Evolutionary conservation across 345 rosid species (phyloP).

Genomic region (Alliaria petiolata): DNA sequence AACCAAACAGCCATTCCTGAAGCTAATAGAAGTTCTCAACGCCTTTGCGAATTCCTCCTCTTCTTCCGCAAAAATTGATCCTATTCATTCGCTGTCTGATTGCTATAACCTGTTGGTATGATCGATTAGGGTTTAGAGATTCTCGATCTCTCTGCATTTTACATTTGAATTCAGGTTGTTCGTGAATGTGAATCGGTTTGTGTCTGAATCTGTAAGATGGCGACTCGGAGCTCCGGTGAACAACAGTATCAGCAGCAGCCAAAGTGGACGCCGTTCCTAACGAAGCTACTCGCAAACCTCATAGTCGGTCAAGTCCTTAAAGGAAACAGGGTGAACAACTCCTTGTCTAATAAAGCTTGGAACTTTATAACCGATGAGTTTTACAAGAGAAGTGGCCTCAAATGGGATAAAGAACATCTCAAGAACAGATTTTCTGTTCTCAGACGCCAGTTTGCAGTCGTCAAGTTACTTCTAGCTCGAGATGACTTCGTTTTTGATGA

Average conservation of each 20-base stretch:
- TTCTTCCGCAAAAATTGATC: neutral
- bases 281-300: constrained; percentile 42
- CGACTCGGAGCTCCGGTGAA: neutral
- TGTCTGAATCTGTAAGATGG: neutral
- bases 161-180: neutral
- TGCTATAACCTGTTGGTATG: neutral
- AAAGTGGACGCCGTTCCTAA: constrained; percentile 41
- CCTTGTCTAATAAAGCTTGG: constrained; percentile 45
- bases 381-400: constrained; percentile 34
- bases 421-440: constrained; percentile 38
- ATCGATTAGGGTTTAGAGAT: neutral
- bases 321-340: constrained; percentile 42
- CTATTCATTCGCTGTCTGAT: neutral
- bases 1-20: neutral
- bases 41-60: neutral
- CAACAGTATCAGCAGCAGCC: too few relatives aligned
- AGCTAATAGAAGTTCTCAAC: neutral
- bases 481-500: constrained; percentile 42
- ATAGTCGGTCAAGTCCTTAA: constrained; percentile 42
- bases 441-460: constrained; percentile 39
- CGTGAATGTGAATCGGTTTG: neutral
- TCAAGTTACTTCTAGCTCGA: constrained; percentile 39
- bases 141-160: neutral
- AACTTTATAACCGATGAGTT: constrained; percentile 38
- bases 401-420: constrained; percentile 47